Evolutionary conservation across 2,329 filamentous ascomycete genomes (phyloP).

Genomic region (Aspergillus pseudonomiae): DNA sequence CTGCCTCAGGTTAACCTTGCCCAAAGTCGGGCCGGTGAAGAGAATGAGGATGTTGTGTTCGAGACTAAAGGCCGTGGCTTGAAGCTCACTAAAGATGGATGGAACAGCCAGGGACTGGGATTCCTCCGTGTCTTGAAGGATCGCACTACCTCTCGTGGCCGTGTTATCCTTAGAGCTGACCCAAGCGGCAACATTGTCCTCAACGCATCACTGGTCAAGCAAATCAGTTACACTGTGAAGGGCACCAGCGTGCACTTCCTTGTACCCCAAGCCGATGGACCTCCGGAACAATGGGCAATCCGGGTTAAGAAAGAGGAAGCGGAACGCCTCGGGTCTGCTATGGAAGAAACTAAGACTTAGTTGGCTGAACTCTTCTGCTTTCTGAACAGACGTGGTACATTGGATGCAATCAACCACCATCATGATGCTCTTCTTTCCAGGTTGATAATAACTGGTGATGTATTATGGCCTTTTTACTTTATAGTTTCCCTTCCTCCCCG

Average conservation of each 20-base stretch:
- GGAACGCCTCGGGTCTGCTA: conserved; percentile 16
- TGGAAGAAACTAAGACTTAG: conserved; percentile 27
- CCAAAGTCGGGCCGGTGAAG: conserved; percentile 67
- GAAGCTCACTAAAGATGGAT: conserved; percentile 61
- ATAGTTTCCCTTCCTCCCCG: conserved; percentile 1
- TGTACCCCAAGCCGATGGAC: conserved; percentile 60
- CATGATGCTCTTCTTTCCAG: conserved; percentile 14
- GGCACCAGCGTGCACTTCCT: conserved; percentile 47
- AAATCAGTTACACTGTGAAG: conserved; percentile 64
- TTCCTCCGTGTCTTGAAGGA: conserved; percentile 73
- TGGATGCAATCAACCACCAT: conserved; percentile 16
- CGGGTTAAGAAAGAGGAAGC: conserved; percentile 59
- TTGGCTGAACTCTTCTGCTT: conserved; percentile 4
- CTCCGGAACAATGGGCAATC: conserved; percentile 70
- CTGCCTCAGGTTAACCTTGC: conserved; percentile 73
- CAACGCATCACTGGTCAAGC: conserved; percentile 67
- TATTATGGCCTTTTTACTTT: conserved; percentile 20
- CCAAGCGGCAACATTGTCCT: conserved; percentile 73
- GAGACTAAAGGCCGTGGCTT: conserved; percentile 72
- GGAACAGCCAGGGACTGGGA: conserved; percentile 72
- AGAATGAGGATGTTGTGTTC: conserved; percentile 70
- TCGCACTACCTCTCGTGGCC: conserved; percentile 67
- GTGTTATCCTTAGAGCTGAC: conserved; percentile 73
- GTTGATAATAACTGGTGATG: conserved; percentile 16
- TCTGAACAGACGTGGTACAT: conserved; percentile 19